Base-by-base conservation (phyloP, 2,329 filamentous ascomycete genomes). In the Tolypocladium tundrense region DNA sequence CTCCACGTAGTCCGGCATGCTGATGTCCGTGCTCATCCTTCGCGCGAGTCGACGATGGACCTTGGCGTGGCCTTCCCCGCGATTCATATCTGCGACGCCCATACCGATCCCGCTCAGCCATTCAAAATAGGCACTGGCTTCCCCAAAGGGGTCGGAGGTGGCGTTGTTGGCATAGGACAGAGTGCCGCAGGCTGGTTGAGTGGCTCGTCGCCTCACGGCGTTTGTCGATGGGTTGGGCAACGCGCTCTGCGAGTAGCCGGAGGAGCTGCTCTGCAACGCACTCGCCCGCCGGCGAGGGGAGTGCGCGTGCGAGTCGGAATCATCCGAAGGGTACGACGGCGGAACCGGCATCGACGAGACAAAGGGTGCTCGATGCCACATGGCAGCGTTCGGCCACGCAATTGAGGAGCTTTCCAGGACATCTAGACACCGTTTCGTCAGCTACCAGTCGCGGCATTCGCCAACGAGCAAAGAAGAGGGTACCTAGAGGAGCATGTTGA, bases 401-500 rank as follows among this genome's bases (percentile, higher is more conserved):
- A 95, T 91, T 4, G 81, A 81, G 2, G 84, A 85, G 60, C 76
- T 78, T 70, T 94, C 88, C 37, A 95, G 79, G 31, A 92, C 77
- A 48, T 88, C 90, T 71, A 64, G 54, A 21, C 52, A 24, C 3
- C 5, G 2, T 2, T n/a, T 5, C 14, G 41, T 54, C 21, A 40
- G 51, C 55, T 21, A 60, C 42, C 9, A 55, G 42, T 10, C 13
- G 19, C 48, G 31, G 43, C 11, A 40, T 24, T 10, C n/a, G 5
- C 24, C 31, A 45, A 14, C 4, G 14, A 16, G 21, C 0, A 37
- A 40, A 6, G 33, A 24, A 42, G 19, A 72, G 78, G 78, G 63
- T 75, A 93, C 90, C 80, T 57, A 88, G 73, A 1, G 91, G 90
- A 40, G 88, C 91, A 75, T 94, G 89, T 67, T 94, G 89, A 65